A percentile compares a stretch with the other conserved stretches of the same genome.
Conservation (phyloP, 257 asterid genomes). For the Solanum ossicruentum region DNA sequence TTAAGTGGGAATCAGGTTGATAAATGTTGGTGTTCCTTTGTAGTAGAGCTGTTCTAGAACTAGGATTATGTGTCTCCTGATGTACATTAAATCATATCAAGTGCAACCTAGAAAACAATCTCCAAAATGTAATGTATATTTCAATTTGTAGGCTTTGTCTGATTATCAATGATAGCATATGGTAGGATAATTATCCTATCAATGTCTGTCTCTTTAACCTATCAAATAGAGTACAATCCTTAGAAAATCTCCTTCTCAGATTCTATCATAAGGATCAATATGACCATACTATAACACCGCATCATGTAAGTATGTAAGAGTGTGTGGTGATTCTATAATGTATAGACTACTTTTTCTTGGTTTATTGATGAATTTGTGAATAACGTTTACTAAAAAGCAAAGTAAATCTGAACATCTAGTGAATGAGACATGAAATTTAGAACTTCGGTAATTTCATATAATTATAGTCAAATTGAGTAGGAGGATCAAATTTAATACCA, state of each 20-base stretch:
- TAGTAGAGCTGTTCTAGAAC: background rate
- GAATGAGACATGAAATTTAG: background rate
- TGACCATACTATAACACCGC: background rate
- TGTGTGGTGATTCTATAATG: background rate
- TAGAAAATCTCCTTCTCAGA: background rate
- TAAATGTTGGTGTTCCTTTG: background rate
- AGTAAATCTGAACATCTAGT: background rate
- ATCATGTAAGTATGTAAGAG: background rate
- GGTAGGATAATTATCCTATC: background rate
- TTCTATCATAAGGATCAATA: background rate
- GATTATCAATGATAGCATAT: background rate
- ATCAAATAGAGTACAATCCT: background rate
- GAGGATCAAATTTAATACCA: background rate
- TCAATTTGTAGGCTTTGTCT: background rate
- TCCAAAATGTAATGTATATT: background rate
- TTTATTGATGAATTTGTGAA: background rate
- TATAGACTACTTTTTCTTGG: background rate
- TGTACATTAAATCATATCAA: background rate
- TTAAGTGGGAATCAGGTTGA: background rate
- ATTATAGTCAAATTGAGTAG: background rate
- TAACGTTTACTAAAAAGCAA: background rate
- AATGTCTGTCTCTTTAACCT: background rate
- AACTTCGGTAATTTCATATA: background rate
- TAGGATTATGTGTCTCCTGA: background rate
- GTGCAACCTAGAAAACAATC: background rate